Evolutionary conservation across 345 rosid species (phyloP).

Genomic region (Populus deltoides): DNA sequence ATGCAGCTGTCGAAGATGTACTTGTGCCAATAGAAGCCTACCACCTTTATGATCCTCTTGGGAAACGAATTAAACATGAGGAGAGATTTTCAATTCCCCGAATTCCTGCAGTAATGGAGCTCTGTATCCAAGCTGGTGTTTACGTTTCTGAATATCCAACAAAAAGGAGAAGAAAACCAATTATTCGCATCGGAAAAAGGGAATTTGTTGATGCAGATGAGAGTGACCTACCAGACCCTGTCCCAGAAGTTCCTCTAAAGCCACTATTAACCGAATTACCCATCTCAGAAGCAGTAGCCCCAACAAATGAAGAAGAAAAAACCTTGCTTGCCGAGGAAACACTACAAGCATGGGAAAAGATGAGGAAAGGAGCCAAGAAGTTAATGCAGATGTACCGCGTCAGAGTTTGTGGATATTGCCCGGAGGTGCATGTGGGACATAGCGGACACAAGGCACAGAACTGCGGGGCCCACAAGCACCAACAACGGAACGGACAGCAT

Average conservation of each 20-base stretch:
- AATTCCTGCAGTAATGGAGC: conserved; percentile 80
- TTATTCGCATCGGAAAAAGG: conserved; percentile 65
- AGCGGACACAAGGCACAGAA: conserved; percentile 92
- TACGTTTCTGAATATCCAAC: conserved; percentile 66
- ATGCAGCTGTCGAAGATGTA: conserved; percentile 65
- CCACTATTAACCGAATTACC: conserved; percentile 61
- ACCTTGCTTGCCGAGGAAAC: conserved; percentile 72
- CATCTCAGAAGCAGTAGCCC: conserved; percentile 50
- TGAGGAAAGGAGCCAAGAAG: conserved; percentile 79
- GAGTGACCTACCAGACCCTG: conserved; percentile 75
- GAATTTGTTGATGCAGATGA: conserved; percentile 93
- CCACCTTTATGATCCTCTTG: conserved; percentile 77
- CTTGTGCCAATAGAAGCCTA: conserved; percentile 66
- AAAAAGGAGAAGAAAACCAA: conserved; percentile 85
- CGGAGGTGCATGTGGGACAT: conserved; percentile 85
- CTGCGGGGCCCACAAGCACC: conserved; percentile 94
- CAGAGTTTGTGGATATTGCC: conserved; percentile 96
- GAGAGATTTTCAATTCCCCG: conserved; percentile 77
- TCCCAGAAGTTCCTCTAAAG: conserved; percentile 45
- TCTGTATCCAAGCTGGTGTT: conserved; percentile 91
- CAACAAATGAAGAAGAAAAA: conserved; percentile 54
- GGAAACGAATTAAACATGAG: conserved; percentile 70
- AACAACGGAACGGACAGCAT: conserved; percentile 90
- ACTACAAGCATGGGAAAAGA: conserved; percentile 63
- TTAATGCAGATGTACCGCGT: conserved; percentile 81